Base-by-base conservation (phyloP, 1,284 basidiomycete species). In the Cryptococcus sp. region DNA sequence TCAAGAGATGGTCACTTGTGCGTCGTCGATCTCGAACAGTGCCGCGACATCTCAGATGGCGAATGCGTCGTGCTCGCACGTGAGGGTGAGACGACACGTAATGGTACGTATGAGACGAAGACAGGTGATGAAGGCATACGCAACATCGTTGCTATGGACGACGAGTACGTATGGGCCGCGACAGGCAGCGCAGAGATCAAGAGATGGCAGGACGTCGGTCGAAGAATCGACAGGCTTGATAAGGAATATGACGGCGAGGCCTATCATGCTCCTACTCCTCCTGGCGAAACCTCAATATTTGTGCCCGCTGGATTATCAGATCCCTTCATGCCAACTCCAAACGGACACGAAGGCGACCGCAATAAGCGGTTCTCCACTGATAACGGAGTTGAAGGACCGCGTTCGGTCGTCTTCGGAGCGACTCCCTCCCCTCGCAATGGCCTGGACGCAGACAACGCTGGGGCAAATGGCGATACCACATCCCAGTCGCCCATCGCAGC, bases 1-100 rank as follows among this genome's bases (percentile, higher is more conserved):
- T 96, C 98, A 66, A 85, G 91, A 40, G 86, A 90, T 16, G 96
- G 95, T 1, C 81, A 89, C 56, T 87, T 99, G 1, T 93, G 91
- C 76, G 88, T 88, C 63, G 88, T 95, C 39, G 94, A 99, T 67
- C 86, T 94, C 23, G 90, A 93, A 71, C 85, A 85, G 47, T 89
- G 86, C 62, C 79, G 83, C 11, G 90, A 94, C 62, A 82, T 93
- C 22, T 85, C 87, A 1, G 90, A 97, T 53, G 94, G 90, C 43
- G 90, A 94, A 76, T 97, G 94, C 70, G 81, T 93, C 27, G 82
- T 96, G 2, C 80, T 99, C 20, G 90, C 88, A 60, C 85, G 87
- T 54, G 91, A 93, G 52, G 72, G 68, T 6, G 60, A 76, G 76
- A 15, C 40, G 54, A 35, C 20, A 43, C 53, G 50, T 6, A n/a